Base-by-base conservation (phyloP, 805 yeast species). In the Cyberlindnera misumaiensis region DNA sequence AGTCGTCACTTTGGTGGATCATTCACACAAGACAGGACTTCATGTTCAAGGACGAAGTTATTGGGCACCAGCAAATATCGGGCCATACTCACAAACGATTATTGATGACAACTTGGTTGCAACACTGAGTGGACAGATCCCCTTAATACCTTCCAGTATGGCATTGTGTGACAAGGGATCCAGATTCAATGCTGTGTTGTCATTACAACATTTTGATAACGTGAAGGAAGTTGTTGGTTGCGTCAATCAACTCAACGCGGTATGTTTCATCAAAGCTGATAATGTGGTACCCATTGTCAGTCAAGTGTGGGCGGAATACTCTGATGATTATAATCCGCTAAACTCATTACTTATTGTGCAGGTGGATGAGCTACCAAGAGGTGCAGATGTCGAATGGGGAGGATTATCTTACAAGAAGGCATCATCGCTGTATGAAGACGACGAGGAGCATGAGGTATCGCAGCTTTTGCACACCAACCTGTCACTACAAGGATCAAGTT, bases 51-150 rank as follows among this genome's bases (percentile, higher is more conserved):
- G 97, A 1, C 70, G 89, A 42, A 88, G 97, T 30, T 89, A 84
- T 57, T 93, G 98, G 98, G 97, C 97, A 0, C 98, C 98, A 0
- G 90, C 95, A 28, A 93, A 93, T 49, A 93, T 93, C 33, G 98
- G 98, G 0, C 98, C 98, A 0, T 93, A 93, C 56, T 90, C 98
- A 0, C 98, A 93, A 59, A 74, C 89, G 0, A 75, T 79, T 10
- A 59, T 72, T 4, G 79, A 76, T 45, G 58, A 52, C 11, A 55
- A 55, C 14, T 73, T 76, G 40, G 60, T 69, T 20, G 59, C 77
- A 7, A 79, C 82, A 3, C 67, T 89, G 11, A 85, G 97, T 36
- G 98, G 98, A 0, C 97, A 93, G 63, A 89, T 93, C 28, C 94
- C 96, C 2, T 64, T 93, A 29, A 57, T 80, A 2, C 97, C 98